Percentiles rank a stretch among this genome's conserved stretches.
These are phyloP conservation scores for Capillidium rhysosporum DNA, from an alignment of 371 early-diverging fungal species.

Conservation along the genomic window DNA sequence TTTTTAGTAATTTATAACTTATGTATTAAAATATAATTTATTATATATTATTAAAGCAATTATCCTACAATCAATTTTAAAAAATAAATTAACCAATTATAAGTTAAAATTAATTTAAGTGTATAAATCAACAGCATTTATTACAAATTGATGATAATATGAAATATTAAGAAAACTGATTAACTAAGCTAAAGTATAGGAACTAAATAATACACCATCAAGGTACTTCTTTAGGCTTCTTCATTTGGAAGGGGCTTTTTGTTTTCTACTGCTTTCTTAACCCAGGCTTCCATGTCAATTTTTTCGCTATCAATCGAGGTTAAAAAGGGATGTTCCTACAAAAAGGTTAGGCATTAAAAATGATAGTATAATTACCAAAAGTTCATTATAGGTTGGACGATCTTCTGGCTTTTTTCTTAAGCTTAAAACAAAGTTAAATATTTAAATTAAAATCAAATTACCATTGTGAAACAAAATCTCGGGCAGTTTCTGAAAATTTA, in stretches of 20 bases:
- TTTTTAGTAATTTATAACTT: too few species aligned
- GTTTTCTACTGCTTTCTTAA: conserved; percentile 16
- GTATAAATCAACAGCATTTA: too few species aligned
- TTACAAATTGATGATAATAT: too few species aligned
- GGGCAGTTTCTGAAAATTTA: conserved; percentile 41
- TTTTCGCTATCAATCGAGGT: conserved; percentile 21
- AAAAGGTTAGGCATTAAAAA: not conserved
- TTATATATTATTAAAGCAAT: too few species aligned
- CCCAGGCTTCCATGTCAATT: conserved; percentile 59
- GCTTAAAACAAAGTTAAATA: conserved; percentile 14
- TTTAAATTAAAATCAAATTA: conserved; percentile 10
- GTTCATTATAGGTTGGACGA: conserved; percentile 46
- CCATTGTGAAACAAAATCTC: conserved; percentile 61
- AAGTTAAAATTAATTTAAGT: too few species aligned
- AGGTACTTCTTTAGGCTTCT: not conserved
- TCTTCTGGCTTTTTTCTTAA: conserved; percentile 47
- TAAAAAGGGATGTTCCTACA: conserved; percentile 50
- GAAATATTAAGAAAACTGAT: too few species aligned
- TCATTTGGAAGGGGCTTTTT: conserved; percentile 7
- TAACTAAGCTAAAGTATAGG: too few species aligned
- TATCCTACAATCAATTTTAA: too few species aligned
- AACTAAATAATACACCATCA: not conserved
- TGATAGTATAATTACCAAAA: conserved; percentile 18
- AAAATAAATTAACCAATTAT: too few species aligned
- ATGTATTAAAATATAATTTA: too few species aligned